Evolutionary conservation across 768 basidiomycete species (phyloP), one percentile per base, ranked within the genome.

Genomic region (Termitomyces sp.): DNA sequence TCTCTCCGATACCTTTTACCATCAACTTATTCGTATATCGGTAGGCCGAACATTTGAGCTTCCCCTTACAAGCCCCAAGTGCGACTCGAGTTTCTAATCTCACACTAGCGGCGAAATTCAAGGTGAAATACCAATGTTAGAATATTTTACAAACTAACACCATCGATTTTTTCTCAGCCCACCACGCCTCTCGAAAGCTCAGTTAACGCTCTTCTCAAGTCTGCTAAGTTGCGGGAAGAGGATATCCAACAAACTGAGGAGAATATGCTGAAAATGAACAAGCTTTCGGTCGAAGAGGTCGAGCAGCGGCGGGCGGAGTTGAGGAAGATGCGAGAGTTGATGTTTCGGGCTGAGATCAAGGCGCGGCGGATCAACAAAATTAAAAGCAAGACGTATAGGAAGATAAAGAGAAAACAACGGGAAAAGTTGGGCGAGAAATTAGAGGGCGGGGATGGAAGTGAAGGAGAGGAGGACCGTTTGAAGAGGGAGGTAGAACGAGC

Each of bases 361-460:
- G 92, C 94, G 17, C 91, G 91, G 69, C 86, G 96, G 17, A 80
- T 96, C 17, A 85, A 89, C 25, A 98, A 96, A 77, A 99, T 99
- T 76, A 98, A 98, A 79, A 93, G 90, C 72, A 96, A 94, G 76
- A 86, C 92, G 2, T 98, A 94, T 71, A 82, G 95, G 34, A 88
- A 89, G 65, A 80, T 98, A 51, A 87, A 87, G 69, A 83, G 92
- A 71, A 94, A 91, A 70, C 85, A 89, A 68, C 82, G 83, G 50
- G 90, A 87, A 60, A 86, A 85, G 63, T 74, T 88, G 15, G 72
- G 74, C 48, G 74, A 77, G 63, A 81, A 82, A 60, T 79, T 79
- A 40, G 74, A 78, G 17, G 83, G 76, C 43, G 79, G 77, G 0
- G 81, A 70, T 15, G 79, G 71, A 2, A 80, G 81, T 8, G 81